Evolutionary conservation across 768 basidiomycete genomes (phyloP).

Genomic region (Pleurotus eryngii): DNA sequence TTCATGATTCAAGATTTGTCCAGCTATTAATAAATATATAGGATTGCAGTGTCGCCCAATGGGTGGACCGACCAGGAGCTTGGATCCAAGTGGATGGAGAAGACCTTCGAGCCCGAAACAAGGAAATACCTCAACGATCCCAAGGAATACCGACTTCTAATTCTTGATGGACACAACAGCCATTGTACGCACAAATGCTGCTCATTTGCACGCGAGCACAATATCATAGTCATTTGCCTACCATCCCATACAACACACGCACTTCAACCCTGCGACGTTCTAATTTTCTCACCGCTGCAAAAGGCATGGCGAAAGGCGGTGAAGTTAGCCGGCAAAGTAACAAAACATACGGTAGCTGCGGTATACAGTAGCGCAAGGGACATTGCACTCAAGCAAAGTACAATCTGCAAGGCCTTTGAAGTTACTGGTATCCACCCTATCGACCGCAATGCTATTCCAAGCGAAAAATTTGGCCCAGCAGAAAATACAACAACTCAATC

Average conservation of each 20-base stretch:
- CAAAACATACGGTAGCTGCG: no score
- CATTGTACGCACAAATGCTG: slow-evolving; percentile 13
- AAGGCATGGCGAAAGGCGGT: slow-evolving; percentile 14
- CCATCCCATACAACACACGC: slow-evolving; percentile 20
- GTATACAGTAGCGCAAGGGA: neutral
- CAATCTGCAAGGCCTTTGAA: slow-evolving; percentile 3
- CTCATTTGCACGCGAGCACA: slow-evolving; percentile 6
- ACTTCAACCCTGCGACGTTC: slow-evolving; percentile 19
- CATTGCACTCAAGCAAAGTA: neutral
- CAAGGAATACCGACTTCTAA: slow-evolving; percentile 11
- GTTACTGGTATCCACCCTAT: slow-evolving; percentile 14
- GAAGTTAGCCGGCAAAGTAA: no score
- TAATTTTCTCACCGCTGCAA: slow-evolving; percentile 30
- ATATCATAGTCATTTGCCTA: slow-evolving; percentile 19
- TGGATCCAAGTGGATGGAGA: slow-evolving; percentile 13
- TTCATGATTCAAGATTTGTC: neutral
- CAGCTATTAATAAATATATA: neutral
- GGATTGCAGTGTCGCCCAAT: slow-evolving; percentile 12
- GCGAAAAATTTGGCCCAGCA: slow-evolving; percentile 12
- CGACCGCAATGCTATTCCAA: slow-evolving; percentile 9
- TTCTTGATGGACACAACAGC: slow-evolving; percentile 19
- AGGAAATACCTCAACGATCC: neutral
- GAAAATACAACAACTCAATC: slow-evolving; percentile 1
- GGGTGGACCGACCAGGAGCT: slow-evolving; percentile 20
- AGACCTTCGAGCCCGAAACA: slow-evolving; percentile 14